Conservation (phyloP, 805 yeast genomes). For the Zygoascus ofunaensis region DNA sequence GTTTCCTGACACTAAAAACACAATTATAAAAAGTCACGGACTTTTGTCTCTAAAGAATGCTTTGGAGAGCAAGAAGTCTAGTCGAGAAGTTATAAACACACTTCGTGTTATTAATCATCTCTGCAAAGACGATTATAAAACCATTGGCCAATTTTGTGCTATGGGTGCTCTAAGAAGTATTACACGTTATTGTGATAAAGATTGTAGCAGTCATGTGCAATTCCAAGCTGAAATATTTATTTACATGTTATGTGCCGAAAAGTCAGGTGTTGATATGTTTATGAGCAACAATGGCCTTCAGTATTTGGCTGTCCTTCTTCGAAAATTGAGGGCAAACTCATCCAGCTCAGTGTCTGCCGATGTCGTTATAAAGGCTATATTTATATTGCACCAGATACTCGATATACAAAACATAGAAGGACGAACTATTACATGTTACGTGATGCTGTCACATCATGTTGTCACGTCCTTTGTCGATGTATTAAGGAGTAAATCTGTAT, state of each 20-base stretch:
- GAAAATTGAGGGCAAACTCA: conserved; percentile 26
- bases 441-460: background rate
- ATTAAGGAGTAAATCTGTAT: conserved; percentile 1
- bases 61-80: conserved; percentile 4
- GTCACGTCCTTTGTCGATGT: background rate
- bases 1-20: conserved; percentile 14
- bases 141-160: background rate
- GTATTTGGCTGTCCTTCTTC: background rate
- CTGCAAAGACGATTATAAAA: conserved; percentile 1
- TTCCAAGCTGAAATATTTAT: conserved; percentile 1
- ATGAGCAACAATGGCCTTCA: background rate
- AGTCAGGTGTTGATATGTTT: conserved; percentile 3
- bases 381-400: background rate
- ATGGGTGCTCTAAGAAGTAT: background rate
- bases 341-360: conserved; percentile 33
- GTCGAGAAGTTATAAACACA: no score
- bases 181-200: background rate
- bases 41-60: conserved; percentile 18
- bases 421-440: background rate
- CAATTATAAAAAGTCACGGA: conserved; percentile 16
- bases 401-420: background rate
- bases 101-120: background rate
- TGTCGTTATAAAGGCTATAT: conserved; percentile 7
- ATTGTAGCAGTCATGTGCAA: background rate
- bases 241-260: background rate